A percentile compares a stretch with the other conserved stretches of the same genome.
phyloP scores from a whole-genome alignment of 371 early-diverging fungal species.

The Syncephalastrum contaminatum region DNA sequence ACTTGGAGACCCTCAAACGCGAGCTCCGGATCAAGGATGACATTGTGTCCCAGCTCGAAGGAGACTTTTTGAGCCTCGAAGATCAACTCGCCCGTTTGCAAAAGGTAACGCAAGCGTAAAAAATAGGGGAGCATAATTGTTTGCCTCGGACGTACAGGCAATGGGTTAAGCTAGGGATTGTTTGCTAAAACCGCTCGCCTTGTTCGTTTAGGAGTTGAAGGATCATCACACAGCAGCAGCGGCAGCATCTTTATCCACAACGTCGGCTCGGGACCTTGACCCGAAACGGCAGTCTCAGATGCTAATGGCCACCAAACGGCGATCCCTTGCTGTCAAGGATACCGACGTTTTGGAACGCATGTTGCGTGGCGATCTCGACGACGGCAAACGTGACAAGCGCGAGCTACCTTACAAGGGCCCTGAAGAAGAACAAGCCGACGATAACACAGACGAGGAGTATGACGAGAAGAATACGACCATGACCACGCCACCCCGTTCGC shows the following conservation, averaged over 20 bases:
- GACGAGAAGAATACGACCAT: conserved; percentile 20
- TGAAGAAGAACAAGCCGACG: not conserved
- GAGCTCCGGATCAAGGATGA: conserved; percentile 51
- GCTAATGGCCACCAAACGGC: conserved; percentile 49
- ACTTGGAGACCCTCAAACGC: conserved; percentile 45
- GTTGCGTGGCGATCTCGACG: conserved; percentile 39
- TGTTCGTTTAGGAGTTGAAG: not conserved
- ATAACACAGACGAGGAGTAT: conserved; percentile 8
- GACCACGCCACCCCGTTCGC: conserved; percentile 18
- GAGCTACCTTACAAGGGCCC: not conserved
- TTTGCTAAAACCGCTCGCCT: not conserved
- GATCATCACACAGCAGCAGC: conserved; percentile 5
- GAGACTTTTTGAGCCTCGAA: conserved; percentile 47
- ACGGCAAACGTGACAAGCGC: conserved; percentile 1
- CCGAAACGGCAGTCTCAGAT: conserved; percentile 49
- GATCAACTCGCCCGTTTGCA: conserved; percentile 45
- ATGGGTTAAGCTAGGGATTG: too few species aligned
- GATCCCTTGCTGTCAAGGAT: conserved; percentile 47
- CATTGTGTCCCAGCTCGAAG: conserved; percentile 50
- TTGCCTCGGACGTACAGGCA: too few species aligned
- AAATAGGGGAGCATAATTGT: too few species aligned
- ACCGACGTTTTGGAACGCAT: conserved; percentile 43
- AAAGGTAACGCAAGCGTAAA: conserved; percentile 30
- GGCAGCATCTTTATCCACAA: not conserved
- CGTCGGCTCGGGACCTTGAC: conserved; percentile 16